Evolutionary conservation across 73 alveolate species (phyloP).

Genomic region (Paramecium pentaurelia): DNA sequence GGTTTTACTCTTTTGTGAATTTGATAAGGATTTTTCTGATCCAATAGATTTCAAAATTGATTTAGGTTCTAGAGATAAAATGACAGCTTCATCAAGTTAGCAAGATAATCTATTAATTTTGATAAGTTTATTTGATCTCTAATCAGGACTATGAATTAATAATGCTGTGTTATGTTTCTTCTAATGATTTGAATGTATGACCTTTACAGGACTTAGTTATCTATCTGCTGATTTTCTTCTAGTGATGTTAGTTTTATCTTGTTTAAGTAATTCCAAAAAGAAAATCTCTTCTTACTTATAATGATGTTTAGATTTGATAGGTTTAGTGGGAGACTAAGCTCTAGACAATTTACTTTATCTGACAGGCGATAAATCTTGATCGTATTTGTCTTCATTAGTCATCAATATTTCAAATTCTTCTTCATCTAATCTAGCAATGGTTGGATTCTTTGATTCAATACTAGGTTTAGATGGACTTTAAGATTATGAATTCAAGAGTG

Average conservation of each 20-base stretch:
- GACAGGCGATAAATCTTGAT: background rate
- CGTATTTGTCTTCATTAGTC: background rate
- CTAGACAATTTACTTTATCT: background rate
- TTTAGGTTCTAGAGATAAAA: background rate
- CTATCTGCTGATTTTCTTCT: constrained; percentile 11
- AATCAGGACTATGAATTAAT: background rate
- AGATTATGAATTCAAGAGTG: background rate
- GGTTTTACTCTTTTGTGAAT: background rate
- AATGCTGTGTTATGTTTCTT: background rate
- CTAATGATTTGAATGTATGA: background rate
- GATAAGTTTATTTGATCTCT: background rate
- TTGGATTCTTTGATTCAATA: background rate
- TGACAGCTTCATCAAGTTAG: constrained; percentile 1
- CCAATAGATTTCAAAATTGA: background rate
- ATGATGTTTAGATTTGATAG: background rate
- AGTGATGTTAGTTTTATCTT: background rate
- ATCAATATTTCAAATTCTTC: background rate
- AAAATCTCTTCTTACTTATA: background rate
- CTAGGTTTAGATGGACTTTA: constrained; percentile 14
- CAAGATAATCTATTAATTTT: background rate
- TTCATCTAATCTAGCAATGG: background rate
- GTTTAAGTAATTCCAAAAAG: background rate
- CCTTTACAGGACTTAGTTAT: background rate
- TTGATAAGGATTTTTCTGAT: background rate
- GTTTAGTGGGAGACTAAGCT: constrained; percentile 12